Percentiles rank a stretch among this genome's conserved stretches.
phyloP scores from a whole-genome alignment of 495 filamentous ascomycete genomes.

The Trichoderma asperelloides region DNA sequence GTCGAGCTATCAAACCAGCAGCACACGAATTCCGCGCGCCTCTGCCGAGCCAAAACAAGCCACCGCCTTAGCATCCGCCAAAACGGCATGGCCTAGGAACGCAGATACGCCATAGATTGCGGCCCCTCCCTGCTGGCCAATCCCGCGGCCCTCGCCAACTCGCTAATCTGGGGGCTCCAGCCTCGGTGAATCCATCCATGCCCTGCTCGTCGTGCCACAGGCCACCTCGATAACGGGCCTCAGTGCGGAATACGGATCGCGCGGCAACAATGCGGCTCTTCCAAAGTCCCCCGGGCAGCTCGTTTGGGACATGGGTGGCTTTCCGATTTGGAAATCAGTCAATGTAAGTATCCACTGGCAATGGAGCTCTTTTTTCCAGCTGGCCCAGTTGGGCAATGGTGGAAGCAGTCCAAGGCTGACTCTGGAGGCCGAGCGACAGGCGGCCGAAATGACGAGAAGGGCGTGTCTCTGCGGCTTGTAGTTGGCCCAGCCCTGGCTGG shows the following conservation, averaged over 20 bases:
- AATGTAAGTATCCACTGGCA: background rate
- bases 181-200: background rate
- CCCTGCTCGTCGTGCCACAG: background rate
- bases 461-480: background rate
- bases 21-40: background rate
- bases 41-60: no score
- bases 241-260: conserved; percentile 5
- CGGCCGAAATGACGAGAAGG: background rate
- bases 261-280: background rate
- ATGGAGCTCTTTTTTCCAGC: background rate
- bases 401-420: background rate
- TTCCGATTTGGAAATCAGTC: background rate
- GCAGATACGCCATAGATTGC: background rate
- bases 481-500: background rate
- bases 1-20: no score
- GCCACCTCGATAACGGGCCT: background rate
- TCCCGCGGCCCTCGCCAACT: background rate
- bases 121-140: background rate
- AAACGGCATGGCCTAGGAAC: background rate
- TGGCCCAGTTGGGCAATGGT: background rate
- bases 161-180: background rate
- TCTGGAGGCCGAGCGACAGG: background rate
- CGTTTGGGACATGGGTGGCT: background rate
- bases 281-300: background rate
- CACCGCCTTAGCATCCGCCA: background rate